Evolutionary conservation across 176 grass and related monocot species (phyloP), one percentile per base, ranked within the genome.

Genomic region (Oryza glaberrima): DNA sequence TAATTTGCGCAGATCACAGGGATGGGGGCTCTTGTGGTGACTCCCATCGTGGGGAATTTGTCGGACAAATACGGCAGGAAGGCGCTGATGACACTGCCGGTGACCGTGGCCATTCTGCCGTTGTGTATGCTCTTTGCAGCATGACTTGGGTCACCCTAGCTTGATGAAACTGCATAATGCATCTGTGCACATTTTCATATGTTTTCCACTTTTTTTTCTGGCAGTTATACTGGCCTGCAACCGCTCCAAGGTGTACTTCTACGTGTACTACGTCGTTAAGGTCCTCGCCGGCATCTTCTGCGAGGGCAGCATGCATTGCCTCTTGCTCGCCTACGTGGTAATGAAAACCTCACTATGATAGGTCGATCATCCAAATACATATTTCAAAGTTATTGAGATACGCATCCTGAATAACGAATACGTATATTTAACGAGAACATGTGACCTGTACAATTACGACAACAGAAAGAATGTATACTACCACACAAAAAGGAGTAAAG

Each of bases 11-110:
- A 98, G 96, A 81, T 94, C 72, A 92, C 82, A 9, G 96, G 96
- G 17, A 32, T 98, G 47, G 96, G 96, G 28, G 85, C 93, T 47
- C 85, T 98, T 3, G 26, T 98, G 32, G 89, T 92, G 63, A 98
- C 96, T 20, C 96, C 96, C 20, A 20, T 98, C 13, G 86, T 98
- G 23, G 96, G 93, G 3, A 98, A 98, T 80, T 63, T 95, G 72
- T 98, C 96, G 19, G 96, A 98, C 65, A 95, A 88, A 78, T 95
- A 95, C 72, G 96, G 96, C 13, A 65, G 96, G 76, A 98, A 95
- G 85, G 87, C 93, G 25, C 56, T 98, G 22, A 82, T 98, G 40
- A 81, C 78, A 54, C 80, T 98, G 52, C 96, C 96, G 48, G 84
- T 85, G 51, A 90, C 87, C 13, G 9, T 80, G 10, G 85, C 82